These are phyloP conservation scores for Kluyveromyces nonfermentans DNA, from an alignment of 805 yeast genomes.

Conservation along the genomic window DNA sequence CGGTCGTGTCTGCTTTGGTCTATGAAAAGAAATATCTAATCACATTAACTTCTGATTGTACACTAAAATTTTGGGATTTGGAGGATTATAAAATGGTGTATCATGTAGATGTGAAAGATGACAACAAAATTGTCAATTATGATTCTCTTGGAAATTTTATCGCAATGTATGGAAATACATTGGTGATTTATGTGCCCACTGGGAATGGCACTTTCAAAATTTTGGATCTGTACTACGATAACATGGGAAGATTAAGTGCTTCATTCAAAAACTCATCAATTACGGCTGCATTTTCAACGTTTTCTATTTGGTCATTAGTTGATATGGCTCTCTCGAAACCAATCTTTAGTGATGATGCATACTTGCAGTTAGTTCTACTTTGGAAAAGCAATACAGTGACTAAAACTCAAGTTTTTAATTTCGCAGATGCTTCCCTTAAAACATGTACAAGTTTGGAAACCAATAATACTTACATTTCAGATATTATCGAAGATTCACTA, in stretches of 20 bases:
- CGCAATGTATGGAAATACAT: conserved; percentile 24
- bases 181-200: conserved; percentile 35
- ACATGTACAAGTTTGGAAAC: conserved; percentile 23
- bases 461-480: conserved; percentile 20
- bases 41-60: conserved; percentile 21
- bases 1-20: conserved; percentile 16
- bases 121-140: conserved; percentile 10
- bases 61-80: conserved; percentile 26
- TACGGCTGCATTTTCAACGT: conserved; percentile 21
- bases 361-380: conserved; percentile 34
- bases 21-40: conserved; percentile 16
- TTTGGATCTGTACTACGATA: conserved; percentile 23
- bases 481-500: conserved; percentile 34
- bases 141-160: conserved; percentile 29
- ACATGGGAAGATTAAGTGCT: conserved; percentile 8
- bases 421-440: conserved; percentile 19
- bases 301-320: conserved; percentile 26
- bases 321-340: conserved; percentile 22
- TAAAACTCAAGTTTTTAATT: conserved; percentile 31
- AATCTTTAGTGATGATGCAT: conserved; percentile 11
- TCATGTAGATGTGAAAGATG: conserved; percentile 7
- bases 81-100: conserved; percentile 15
- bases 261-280: conserved; percentile 10
- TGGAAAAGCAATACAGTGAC: conserved; percentile 61
- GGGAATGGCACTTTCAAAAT: conserved; percentile 37